Conservation (phyloP, 768 basidiomycete genomes). For the Kwoniella sp. region DNA sequence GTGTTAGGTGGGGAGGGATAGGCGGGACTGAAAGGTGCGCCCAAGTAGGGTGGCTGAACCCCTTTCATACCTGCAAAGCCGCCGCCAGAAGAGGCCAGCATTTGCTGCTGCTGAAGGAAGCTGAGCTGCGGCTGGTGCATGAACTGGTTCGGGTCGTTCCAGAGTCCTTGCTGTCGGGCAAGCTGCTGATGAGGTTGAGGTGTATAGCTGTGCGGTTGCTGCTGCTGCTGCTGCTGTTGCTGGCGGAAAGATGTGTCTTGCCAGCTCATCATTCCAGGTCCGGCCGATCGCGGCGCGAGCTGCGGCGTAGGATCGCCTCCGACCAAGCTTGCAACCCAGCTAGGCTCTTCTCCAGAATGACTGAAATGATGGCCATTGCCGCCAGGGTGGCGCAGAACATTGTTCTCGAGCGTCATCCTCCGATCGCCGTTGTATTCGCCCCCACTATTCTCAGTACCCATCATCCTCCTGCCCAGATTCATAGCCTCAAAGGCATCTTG, state of each 20-base stretch:
- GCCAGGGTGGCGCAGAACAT: conserved; percentile 21
- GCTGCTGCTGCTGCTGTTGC: conserved; percentile 12
- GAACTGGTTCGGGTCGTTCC: conserved; percentile 5
- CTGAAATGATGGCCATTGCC: not conserved
- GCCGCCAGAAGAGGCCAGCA: conserved; percentile 17
- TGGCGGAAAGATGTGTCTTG: conserved; percentile 23
- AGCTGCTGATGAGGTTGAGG: conserved; percentile 22
- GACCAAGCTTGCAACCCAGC: conserved; percentile 48
- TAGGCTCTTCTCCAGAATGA: conserved; percentile 37
- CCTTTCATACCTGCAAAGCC: conserved; percentile 10
- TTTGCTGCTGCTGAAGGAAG: conserved; percentile 24
- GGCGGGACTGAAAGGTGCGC: conserved; percentile 20
- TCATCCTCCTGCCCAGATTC: conserved; percentile 43
- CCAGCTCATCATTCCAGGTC: conserved; percentile 17
- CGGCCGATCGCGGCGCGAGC: conserved; percentile 15
- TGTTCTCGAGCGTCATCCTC: conserved; percentile 11
- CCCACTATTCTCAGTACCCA: conserved; percentile 16
- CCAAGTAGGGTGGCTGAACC: conserved; percentile 9
- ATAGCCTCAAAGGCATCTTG: conserved; percentile 53
- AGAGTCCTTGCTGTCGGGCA: not conserved
- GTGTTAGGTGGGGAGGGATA: conserved; percentile 24
- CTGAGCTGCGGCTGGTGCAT: conserved; percentile 2
- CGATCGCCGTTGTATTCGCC: not conserved
- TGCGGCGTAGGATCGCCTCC: conserved; percentile 36
- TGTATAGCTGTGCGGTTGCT: conserved; percentile 13